A percentile compares a stretch with the other conserved stretches of the same genome.
These are phyloP conservation scores for Fomitopsis palustris DNA, from an alignment of 1,284 basidiomycete genomes.

Conservation along the genomic window DNA sequence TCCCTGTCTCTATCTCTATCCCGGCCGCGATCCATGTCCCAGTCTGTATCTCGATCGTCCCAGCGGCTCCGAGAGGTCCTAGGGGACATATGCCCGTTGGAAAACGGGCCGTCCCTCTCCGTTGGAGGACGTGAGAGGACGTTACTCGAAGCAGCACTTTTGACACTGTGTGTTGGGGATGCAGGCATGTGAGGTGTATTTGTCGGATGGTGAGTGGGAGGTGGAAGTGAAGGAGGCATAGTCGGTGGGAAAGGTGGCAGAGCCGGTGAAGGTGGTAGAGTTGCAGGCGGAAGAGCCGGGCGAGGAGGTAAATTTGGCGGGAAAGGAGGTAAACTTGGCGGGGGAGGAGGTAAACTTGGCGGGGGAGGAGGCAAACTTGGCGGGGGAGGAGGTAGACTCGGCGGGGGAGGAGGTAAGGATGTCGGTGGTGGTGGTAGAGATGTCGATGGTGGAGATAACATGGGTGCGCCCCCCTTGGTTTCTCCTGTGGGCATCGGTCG, in stretches of 20 bases:
- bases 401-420: too few species aligned
- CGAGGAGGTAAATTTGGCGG: too few species aligned
- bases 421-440: background rate
- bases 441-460: background rate
- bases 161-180: background rate
- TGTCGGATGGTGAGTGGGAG: too few species aligned
- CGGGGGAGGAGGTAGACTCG: background rate
- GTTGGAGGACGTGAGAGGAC: background rate
- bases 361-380: background rate
- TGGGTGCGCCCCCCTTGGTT: background rate
- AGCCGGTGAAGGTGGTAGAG: background rate
- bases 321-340: too few species aligned
- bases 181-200: background rate
- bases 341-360: too few species aligned
- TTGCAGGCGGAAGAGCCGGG: too few species aligned
- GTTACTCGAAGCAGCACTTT: background rate
- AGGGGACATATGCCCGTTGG: background rate
- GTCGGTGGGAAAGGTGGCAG: background rate
- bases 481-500: too few species aligned
- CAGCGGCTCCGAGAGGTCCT: background rate
- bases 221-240: too few species aligned
- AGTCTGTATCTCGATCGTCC: background rate
- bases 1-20: background rate
- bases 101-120: background rate
- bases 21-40: constrained; percentile 1